Evolutionary conservation across 352 stramenopile genomes (phyloP).

Genomic region (Globisporangium uncinulatum): DNA sequence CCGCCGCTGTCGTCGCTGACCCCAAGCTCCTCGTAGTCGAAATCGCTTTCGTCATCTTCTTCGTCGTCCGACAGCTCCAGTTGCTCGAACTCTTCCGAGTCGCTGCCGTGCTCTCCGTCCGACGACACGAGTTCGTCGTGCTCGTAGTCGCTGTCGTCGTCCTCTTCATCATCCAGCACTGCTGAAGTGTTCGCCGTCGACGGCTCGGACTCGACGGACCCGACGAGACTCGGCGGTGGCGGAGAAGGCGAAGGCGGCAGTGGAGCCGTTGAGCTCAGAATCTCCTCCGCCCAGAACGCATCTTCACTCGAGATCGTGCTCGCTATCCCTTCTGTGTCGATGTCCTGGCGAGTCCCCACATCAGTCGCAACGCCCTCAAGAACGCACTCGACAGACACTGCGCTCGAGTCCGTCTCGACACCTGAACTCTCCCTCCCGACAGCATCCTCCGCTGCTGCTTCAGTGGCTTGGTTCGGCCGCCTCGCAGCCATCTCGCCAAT

Average conservation of each 20-base stretch:
- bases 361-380: too few species aligned
- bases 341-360: too few species aligned
- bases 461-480: conserved; percentile 11
- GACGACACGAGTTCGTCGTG: conserved; percentile 77
- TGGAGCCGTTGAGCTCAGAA: too few species aligned
- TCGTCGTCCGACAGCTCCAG: conserved; percentile 69
- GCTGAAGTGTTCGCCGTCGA: conserved; percentile 4
- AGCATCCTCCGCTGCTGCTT: neutral
- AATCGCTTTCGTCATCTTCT: conserved; percentile 15
- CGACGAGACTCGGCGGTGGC: neutral
- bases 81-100: conserved; percentile 71
- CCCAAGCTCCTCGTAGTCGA: conserved; percentile 19
- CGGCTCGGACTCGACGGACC: conserved; percentile 3
- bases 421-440: neutral
- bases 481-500: conserved; percentile 35
- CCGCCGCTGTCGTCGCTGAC: conserved; percentile 9
- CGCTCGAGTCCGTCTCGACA: too few species aligned
- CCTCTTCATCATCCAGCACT: conserved; percentile 29
- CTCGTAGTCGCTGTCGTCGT: conserved; percentile 83
- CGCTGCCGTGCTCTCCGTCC: conserved; percentile 49
- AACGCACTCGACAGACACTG: too few species aligned
- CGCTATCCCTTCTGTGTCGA: too few species aligned
- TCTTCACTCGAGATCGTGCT: neutral
- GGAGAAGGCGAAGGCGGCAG: too few species aligned
- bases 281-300: neutral